phyloP scores from a whole-genome alignment of 2,329 filamentous ascomycete species.

The Ophiocordyceps camponoti-floridani region DNA sequence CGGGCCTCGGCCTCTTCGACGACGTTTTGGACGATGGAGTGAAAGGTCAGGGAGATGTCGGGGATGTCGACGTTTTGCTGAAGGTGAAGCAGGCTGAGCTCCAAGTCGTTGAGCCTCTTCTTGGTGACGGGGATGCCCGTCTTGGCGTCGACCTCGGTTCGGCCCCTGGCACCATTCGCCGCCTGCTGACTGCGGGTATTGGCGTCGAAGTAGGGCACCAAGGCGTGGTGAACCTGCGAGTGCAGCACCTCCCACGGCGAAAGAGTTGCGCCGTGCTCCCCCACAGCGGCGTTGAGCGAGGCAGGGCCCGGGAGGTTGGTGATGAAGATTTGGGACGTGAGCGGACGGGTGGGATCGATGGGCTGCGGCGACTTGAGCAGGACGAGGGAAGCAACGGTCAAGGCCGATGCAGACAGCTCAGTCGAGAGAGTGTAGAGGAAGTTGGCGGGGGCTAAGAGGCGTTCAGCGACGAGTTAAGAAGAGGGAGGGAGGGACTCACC shows the following conservation, averaged over 20 bases:
- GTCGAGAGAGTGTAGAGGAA: constrained; percentile 68
- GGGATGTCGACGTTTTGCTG: constrained; percentile 98
- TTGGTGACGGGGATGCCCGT: constrained; percentile 94
- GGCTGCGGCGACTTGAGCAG: constrained; percentile 80
- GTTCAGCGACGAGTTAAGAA: neutral
- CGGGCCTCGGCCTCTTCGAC: constrained; percentile 58
- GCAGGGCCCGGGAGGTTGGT: constrained; percentile 78
- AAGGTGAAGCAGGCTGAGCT: constrained; percentile 74
- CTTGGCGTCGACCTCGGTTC: constrained; percentile 75
- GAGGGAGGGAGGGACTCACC: constrained; percentile 19
- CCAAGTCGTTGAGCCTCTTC: constrained; percentile 89
- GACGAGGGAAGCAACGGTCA: constrained; percentile 72
- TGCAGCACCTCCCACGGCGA: constrained; percentile 89
- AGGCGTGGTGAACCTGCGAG: constrained; percentile 74
- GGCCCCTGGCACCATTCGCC: constrained; percentile 45
- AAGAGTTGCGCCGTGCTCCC: constrained; percentile 52
- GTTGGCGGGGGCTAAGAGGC: constrained; percentile 20
- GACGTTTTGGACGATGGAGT: constrained; percentile 72
- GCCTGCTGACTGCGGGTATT: constrained; percentile 71
- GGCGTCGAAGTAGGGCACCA: constrained; percentile 94
- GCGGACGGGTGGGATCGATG: constrained; percentile 65
- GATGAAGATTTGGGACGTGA: constrained; percentile 80
- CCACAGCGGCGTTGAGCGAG: constrained; percentile 44
- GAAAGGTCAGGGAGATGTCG: constrained; percentile 70
- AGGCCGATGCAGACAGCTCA: constrained; percentile 62